Percentiles rank a stretch among this genome's conserved stretches.
Conservation (phyloP, 2,329 filamentous ascomycete genomes). For the Didymella segeticola region DNA sequence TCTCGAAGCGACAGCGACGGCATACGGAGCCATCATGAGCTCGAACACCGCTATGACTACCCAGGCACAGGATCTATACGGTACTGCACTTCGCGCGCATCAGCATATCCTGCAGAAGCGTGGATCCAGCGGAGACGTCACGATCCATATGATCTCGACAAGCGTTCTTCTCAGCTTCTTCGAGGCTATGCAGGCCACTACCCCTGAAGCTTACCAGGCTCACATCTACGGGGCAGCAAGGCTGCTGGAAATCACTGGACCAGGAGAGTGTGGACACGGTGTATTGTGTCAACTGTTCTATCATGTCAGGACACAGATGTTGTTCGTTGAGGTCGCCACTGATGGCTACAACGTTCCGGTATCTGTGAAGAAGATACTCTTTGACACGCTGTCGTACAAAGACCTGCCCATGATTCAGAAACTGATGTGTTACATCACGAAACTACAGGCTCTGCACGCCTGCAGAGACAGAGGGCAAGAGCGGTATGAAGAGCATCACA, state of each 20-base stretch:
- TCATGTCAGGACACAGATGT: conserved; percentile 37
- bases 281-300: conserved; percentile 42
- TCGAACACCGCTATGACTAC: conserved; percentile 24
- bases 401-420: conserved; percentile 35
- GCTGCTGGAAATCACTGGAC: conserved; percentile 36
- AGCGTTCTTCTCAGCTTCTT: conserved; percentile 41
- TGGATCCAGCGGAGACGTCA: conserved; percentile 22
- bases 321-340: conserved; percentile 31
- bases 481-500: background rate
- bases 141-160: conserved; percentile 42
- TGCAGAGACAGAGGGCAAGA: background rate
- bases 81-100: conserved; percentile 35
- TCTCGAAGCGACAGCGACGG: conserved; percentile 36
- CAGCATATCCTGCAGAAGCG: conserved; percentile 18
- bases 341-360: conserved; percentile 1
- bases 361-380: conserved; percentile 24
- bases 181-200: conserved; percentile 42
- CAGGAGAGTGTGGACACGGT: conserved; percentile 34
- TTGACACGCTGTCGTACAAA: conserved; percentile 30
- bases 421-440: conserved; percentile 30
- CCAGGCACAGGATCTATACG: conserved; percentile 36
- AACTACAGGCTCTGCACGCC: conserved; percentile 27
- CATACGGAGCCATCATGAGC: conserved; percentile 35
- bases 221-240: conserved; percentile 40
- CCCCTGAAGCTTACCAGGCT: conserved; percentile 34